Conservation (phyloP, 192 early-diverging fungal species). For the Dispira parvispora region DNA sequence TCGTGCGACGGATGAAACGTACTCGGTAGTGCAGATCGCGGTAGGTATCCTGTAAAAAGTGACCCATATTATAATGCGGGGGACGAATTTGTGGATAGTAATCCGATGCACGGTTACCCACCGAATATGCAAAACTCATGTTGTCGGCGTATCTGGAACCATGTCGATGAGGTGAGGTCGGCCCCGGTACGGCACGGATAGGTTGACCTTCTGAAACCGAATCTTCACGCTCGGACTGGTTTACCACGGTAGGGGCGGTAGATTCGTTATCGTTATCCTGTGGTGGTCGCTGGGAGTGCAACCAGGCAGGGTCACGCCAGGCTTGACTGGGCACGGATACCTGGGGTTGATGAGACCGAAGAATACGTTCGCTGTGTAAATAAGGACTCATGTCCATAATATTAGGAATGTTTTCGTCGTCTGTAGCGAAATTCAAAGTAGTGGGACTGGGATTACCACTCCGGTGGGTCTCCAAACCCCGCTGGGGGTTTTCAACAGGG, state of each 20-base stretch:
- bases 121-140: background rate
- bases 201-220: background rate
- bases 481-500: no score
- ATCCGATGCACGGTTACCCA: background rate
- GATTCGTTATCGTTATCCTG: background rate
- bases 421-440: no score
- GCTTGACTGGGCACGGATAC: background rate
- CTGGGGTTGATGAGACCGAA: background rate
- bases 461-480: no score
- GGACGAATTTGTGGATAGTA: background rate
- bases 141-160: no score
- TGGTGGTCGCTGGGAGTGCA: background rate
- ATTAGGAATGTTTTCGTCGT: slow-evolving; percentile 4
- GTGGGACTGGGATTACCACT: no score
- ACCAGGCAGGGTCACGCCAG: background rate
- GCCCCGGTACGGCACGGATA: no score
- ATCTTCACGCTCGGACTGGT: background rate
- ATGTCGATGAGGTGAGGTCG: no score
- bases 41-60: slow-evolving; percentile 1
- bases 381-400: slow-evolving; percentile 6
- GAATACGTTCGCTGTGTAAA: background rate
- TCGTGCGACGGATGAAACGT: background rate
- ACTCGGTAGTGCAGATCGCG: background rate
- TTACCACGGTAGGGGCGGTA: background rate
- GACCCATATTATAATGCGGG: background rate